phyloP scores from a whole-genome alignment of 345 rosid genomes.

The Nephelium lappaceum region DNA sequence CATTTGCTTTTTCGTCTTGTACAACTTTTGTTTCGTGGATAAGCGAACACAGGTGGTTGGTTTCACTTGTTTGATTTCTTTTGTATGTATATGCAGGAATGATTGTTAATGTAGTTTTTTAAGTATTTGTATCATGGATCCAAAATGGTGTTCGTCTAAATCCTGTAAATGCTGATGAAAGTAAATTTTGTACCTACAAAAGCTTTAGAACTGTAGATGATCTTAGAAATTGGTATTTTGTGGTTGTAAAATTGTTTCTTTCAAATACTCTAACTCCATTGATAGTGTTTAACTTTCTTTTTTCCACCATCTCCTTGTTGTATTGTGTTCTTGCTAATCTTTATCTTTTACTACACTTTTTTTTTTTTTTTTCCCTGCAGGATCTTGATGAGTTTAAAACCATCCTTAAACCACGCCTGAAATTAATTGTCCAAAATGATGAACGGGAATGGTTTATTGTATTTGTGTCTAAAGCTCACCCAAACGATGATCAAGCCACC shows the following conservation, averaged over 20 bases:
- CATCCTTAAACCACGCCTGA: slow-evolving; percentile 92
- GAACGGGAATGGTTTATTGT: slow-evolving; percentile 97
- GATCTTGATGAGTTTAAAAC: slow-evolving; percentile 97
- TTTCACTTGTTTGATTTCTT: not conserved
- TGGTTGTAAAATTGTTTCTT: not conserved
- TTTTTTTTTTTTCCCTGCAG: slow-evolving; percentile 44
- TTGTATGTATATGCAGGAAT: not conserved
- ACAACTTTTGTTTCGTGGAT: not conserved
- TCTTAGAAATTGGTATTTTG: not conserved
- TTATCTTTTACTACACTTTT: not conserved
- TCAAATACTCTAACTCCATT: not conserved
- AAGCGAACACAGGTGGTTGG: not conserved
- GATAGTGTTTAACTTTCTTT: not conserved
- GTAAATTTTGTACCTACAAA: not conserved
- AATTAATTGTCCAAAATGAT: slow-evolving; percentile 86
- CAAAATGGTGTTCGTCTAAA: not conserved
- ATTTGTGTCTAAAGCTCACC: slow-evolving; percentile 91
- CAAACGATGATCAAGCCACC: slow-evolving; percentile 81
- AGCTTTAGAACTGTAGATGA: not conserved
- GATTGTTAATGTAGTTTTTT: not conserved
- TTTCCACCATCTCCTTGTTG: slow-evolving; percentile 1
- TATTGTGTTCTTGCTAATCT: slow-evolving; percentile 18
- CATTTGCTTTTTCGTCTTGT: not conserved
- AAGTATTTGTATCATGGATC: not conserved
- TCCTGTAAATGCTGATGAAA: not conserved